phyloP scores from a whole-genome alignment of 805 yeast species.

The Isabelozyma rhagii region DNA sequence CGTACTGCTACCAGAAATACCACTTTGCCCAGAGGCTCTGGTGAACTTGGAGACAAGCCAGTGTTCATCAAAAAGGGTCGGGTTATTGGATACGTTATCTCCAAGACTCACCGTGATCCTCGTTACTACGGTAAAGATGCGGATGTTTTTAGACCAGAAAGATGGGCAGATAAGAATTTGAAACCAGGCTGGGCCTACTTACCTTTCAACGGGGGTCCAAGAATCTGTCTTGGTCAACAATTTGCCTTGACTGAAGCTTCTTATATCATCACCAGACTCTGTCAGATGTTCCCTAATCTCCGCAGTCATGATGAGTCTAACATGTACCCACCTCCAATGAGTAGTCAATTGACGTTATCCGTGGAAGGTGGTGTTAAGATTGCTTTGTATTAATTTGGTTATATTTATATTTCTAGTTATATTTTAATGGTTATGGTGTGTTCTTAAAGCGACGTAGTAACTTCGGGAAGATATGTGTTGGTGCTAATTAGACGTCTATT shows the following conservation, averaged over 20 bases:
- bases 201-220: slow-evolving; percentile 56
- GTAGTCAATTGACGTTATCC: slow-evolving; percentile 13
- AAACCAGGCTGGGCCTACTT: slow-evolving; percentile 46
- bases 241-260: slow-evolving; percentile 53
- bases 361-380: slow-evolving; percentile 10
- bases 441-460: no score
- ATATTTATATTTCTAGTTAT: not conserved
- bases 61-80: slow-evolving; percentile 9
- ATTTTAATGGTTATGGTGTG: no score
- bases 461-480: no score
- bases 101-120: slow-evolving; percentile 9
- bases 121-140: slow-evolving; percentile 44
- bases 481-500: no score
- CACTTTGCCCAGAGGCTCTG: slow-evolving; percentile 21
- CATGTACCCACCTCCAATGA: slow-evolving; percentile 11
- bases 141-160: slow-evolving; percentile 43
- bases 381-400: slow-evolving; percentile 5
- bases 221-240: slow-evolving; percentile 56
- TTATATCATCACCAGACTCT: slow-evolving; percentile 37
- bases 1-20: slow-evolving; percentile 19
- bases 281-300: slow-evolving; percentile 21
- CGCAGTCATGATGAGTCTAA: slow-evolving; percentile 4
- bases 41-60: slow-evolving; percentile 12
- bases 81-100: slow-evolving; percentile 8
- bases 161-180: slow-evolving; percentile 40